Evolutionary conservation across 129 eudicot genomes (phyloP), one percentile per base, ranked within the genome.

Genomic region (Pseudognaphalium luteoalbum): DNA sequence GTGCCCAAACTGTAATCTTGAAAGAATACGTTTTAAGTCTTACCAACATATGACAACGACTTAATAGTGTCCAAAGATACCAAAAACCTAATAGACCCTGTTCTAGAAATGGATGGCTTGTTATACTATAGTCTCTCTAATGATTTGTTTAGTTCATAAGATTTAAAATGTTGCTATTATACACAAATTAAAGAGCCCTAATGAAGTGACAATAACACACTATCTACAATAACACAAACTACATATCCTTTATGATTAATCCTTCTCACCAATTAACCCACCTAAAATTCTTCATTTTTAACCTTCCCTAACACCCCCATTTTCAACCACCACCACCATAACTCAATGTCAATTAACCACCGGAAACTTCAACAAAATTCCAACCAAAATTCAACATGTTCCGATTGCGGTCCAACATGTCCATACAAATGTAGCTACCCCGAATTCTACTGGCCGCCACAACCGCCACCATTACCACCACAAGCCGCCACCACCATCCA

Each of bases 341-440:
- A 41, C 79, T 12, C 39, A 30, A 85, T 74, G 78, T 65, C 80
- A 62, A 57, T 61, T 44, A 73, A 34, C 74, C 84, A 71, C 86
- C 80, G 92, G 80, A 88, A 85, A 72, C 74, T 83, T 0, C 63
- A 64, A 60, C 64, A 76, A 74, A 29, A 68, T 19, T 25, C 85
- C 35, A 76, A 75, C 84, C 80, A 80, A 70, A 76, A 80, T 0
- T 22, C 57, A 35, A 61, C 80, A 30, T 88, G 93, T 51, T 63
- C 80, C 4, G 87, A 86, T 71, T 88, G 88, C 6, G 88, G 80
- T 41, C 88, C 90, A 35, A 20, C 78, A 0, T 83, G 88, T 34
- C 84, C 85, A 5, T 71, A 88, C 75, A 73, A 57, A 5, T 80
- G 83, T 34, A 80, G 41, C 79, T 80, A 80, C 71, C 79, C 83